Conservation (phyloP, 179 eudicot genomes). For the Monotropa hypopitys region DNA sequence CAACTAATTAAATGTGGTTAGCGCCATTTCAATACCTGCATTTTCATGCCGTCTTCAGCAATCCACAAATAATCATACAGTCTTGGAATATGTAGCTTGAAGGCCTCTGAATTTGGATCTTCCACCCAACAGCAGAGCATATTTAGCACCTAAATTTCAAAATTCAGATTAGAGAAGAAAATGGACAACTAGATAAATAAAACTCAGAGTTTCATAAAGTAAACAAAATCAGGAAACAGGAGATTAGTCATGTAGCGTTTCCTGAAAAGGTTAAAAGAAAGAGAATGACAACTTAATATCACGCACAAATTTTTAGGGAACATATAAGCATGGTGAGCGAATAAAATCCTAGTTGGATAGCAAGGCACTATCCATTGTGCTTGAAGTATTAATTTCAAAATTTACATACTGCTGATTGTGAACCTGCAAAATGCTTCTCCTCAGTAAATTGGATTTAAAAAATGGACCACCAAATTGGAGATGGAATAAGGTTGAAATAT, state of each 20-base stretch:
- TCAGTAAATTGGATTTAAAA: neutral
- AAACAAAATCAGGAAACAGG: neutral
- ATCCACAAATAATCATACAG: conserved; percentile 40
- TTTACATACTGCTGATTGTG: neutral
- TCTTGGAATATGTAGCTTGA: conserved; percentile 45
- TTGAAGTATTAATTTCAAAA: neutral
- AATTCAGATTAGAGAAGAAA: conserved; percentile 3
- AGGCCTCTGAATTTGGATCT: conserved; percentile 44
- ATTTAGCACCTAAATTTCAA: conserved; percentile 28
- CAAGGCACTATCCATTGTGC: neutral
- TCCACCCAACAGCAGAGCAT: conserved; percentile 53
- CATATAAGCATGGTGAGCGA: neutral
- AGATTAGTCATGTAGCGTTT: neutral
- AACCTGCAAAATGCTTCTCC: neutral
- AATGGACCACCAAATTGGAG: neutral
- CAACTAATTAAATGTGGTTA: neutral
- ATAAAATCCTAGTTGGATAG: neutral
- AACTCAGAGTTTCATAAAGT: neutral
- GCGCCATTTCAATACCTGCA: conserved; percentile 30
- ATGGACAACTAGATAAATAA: neutral
- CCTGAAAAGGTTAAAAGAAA: neutral
- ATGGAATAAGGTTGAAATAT: neutral
- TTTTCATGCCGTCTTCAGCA: conserved; percentile 60
- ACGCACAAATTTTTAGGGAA: neutral
- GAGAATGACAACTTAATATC: neutral